phyloP scores from a whole-genome alignment of 2,329 filamentous ascomycete genomes.

The Aspergillus intermedius region DNA sequence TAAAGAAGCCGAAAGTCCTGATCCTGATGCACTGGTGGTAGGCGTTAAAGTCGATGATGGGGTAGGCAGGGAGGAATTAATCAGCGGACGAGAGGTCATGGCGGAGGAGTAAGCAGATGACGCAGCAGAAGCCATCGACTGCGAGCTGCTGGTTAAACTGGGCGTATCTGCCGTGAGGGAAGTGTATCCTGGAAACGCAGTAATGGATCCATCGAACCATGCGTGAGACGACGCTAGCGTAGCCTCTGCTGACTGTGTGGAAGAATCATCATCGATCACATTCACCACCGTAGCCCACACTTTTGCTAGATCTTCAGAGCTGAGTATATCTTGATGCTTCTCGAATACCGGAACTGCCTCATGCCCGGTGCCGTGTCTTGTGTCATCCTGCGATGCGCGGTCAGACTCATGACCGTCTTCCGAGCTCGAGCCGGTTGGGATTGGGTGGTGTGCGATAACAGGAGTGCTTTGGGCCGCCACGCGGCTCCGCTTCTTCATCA shows the following conservation, averaged over 20 bases:
- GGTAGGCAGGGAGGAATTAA: conserved; percentile 2
- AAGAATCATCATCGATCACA: conserved; percentile 1
- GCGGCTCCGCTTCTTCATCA: conserved; percentile 8
- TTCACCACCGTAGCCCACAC: conserved; percentile 1
- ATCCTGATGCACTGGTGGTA: neutral
- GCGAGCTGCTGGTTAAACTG: conserved; percentile 4
- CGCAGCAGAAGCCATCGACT: neutral
- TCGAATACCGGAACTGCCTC: neutral
- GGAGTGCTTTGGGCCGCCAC: conserved; percentile 1
- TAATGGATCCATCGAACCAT: neutral
- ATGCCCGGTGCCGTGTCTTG: neutral
- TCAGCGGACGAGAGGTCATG: neutral
- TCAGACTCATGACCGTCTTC: neutral
- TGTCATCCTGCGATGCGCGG: neutral
- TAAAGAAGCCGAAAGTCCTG: neutral
- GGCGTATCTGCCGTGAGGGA: conserved; percentile 8
- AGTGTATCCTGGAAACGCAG: conserved; percentile 6
- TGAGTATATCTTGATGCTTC: conserved; percentile 1
- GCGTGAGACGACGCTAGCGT: conserved; percentile 2
- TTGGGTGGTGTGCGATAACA: conserved; percentile 1
- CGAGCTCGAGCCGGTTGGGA: neutral
- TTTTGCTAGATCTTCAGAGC: conserved; percentile 2
- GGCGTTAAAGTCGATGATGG: neutral
- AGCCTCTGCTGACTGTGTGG: neutral
- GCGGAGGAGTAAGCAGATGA: neutral